Evolutionary conservation across 179 eudicot genomes (phyloP), one percentile per base, ranked within the genome.

Genomic region (Spergularia azorica): DNA sequence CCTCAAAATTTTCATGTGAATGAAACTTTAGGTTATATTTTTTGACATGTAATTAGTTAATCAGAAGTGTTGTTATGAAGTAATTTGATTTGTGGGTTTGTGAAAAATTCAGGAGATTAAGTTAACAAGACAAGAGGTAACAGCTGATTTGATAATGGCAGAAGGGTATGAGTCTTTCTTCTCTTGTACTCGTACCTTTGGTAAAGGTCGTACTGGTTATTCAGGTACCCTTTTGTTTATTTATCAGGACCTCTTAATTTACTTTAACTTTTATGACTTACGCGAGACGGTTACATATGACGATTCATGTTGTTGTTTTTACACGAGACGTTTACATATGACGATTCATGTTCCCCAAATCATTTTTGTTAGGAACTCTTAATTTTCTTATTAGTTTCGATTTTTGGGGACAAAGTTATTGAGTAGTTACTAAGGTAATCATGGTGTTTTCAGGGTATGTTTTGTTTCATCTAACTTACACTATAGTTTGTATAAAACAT

Each of bases 111-210:
- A 94, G 98, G 98, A 92, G 85, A 93, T 90, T 26, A 95, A 95
- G 86, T 62, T 91, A 18, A 87, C 98, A 60, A 89, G 86, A 65
- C 97, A 93, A 52, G 97, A 95, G 71, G 74, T 95, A 32, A 85
- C 93, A 78, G 93, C 92, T 1, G 95, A 95, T 84, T 80, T 95
- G 83, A 86, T 89, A 3, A 80, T 90, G 80, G 94, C 97, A 43
- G 90, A 95, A 76, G 99, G 99, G 13, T 93, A 95, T 57, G 99
- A 93, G 79, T 91, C 97, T 56, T 95, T 95, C 84, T 91, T 95
- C 77, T 93, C 99, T 6, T 95, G 97, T 86, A 91, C 97, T 10
- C 97, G 98, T 51, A 89, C 96, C 32, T 56, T 70, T 39, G 92
- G 89, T 18, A 90, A 85, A 82, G 97, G 95, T 36, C 97, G 99